phyloP scores from a whole-genome alignment of 108 stramenopile species.

The Pseudonitzschia delicatissima region DNA sequence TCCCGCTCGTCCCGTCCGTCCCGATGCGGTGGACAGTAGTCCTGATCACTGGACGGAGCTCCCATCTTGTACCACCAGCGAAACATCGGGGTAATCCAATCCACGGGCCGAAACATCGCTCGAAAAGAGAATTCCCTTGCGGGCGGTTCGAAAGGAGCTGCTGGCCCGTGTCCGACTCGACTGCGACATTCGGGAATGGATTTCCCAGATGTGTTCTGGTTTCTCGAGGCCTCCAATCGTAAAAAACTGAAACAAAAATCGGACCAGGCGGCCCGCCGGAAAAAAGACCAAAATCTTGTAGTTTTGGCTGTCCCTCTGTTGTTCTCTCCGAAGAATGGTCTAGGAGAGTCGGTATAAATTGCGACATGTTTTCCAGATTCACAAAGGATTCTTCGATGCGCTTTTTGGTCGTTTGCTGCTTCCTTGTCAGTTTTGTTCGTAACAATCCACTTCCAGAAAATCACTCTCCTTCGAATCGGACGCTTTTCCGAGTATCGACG shows the following conservation, averaged over 20 bases:
- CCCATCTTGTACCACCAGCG: slow-evolving; percentile 81
- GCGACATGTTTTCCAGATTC: slow-evolving; percentile 38
- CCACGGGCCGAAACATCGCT: slow-evolving; percentile 91
- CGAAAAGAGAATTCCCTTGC: slow-evolving; percentile 66
- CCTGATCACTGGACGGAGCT: slow-evolving; percentile 60
- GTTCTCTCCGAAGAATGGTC: slow-evolving; percentile 33
- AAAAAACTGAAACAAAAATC: slow-evolving; percentile 79
- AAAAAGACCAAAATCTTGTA: slow-evolving; percentile 89
- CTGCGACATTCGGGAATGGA: slow-evolving; percentile 89
- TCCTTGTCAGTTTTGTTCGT: slow-evolving; percentile 17
- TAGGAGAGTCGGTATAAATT: slow-evolving; percentile 35
- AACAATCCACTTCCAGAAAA: slow-evolving; percentile 62
- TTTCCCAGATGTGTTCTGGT: slow-evolving; percentile 42
- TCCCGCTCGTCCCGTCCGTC: slow-evolving; percentile 90
- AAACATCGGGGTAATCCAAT: slow-evolving; percentile 67
- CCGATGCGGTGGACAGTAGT: slow-evolving; percentile 94
- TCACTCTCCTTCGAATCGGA: slow-evolving; percentile 25
- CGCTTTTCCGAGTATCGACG: slow-evolving; percentile 14
- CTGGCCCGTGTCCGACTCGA: slow-evolving; percentile 65
- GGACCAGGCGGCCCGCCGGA: slow-evolving; percentile 78
- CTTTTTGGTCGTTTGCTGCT: not conserved
- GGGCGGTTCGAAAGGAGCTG: slow-evolving; percentile 49
- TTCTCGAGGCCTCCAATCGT: slow-evolving; percentile 28
- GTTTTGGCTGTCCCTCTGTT: slow-evolving; percentile 49
- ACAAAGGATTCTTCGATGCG: slow-evolving; percentile 55